Percentiles rank a stretch among this genome's conserved stretches.
phyloP scores from a whole-genome alignment of 2,329 filamentous ascomycete genomes.

The Phoma sp. region DNA sequence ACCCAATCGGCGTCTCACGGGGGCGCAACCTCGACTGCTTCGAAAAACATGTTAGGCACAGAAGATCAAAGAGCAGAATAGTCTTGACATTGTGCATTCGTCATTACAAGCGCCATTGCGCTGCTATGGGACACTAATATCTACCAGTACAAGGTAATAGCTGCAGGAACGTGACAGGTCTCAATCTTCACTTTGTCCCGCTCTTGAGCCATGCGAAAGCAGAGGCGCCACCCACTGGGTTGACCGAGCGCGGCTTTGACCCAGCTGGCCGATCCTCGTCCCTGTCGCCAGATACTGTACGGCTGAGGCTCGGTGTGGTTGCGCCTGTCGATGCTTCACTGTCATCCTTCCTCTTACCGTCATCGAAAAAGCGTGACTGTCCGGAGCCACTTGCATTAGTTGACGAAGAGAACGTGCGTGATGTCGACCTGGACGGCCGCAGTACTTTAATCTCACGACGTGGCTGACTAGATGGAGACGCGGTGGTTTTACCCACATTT shows the following conservation, averaged over 20 bases:
- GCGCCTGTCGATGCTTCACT: constrained; percentile 19
- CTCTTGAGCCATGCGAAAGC: constrained; percentile 90
- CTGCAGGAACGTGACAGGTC: background rate
- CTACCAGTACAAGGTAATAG: too few species aligned
- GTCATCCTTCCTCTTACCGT: constrained; percentile 50
- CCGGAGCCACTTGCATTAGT: constrained; percentile 35
- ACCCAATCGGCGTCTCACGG: background rate
- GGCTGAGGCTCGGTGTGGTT: constrained; percentile 34
- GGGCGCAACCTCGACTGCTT: background rate
- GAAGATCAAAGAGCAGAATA: too few species aligned
- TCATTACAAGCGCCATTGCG: background rate
- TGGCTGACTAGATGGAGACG: constrained; percentile 68
- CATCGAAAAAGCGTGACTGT: constrained; percentile 58
- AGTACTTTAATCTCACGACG: constrained; percentile 86
- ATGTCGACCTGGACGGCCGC: constrained; percentile 72
- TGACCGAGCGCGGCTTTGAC: constrained; percentile 66
- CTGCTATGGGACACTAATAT: background rate
- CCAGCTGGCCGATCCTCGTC: constrained; percentile 43
- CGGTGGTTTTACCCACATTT: constrained; percentile 62
- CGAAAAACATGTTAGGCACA: too few species aligned
- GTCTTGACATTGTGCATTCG: background rate
- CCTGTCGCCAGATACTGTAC: constrained; percentile 38
- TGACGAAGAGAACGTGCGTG: constrained; percentile 54
- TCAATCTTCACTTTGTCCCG: constrained; percentile 33
- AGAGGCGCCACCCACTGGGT: constrained; percentile 89